Evolutionary conservation across 148 eudicot species (phyloP).

Genomic region (Nepenthes gracilis): DNA sequence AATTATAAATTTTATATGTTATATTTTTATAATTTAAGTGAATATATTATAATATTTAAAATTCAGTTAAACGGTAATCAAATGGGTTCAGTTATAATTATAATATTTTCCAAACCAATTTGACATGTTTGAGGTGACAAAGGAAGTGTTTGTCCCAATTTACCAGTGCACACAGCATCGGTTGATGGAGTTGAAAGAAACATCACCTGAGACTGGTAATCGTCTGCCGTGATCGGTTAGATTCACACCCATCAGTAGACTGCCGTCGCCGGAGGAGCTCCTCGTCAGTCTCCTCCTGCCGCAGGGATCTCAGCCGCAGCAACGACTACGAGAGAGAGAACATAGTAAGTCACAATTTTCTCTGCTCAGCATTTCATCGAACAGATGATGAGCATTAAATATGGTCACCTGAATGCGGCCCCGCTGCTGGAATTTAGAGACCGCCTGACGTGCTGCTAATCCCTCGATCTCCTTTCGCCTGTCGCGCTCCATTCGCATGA

Average conservation of each 20-base stretch:
- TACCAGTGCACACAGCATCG: too few species aligned
- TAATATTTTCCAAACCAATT: too few species aligned
- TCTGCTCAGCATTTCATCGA: neutral
- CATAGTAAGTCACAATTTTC: neutral
- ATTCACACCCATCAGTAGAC: constrained; percentile 1
- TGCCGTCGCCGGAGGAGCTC: constrained; percentile 5
- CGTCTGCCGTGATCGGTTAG: constrained; percentile 5
- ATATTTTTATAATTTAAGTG: too few species aligned
- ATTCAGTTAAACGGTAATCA: too few species aligned
- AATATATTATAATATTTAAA: too few species aligned
- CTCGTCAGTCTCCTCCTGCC: constrained; percentile 17
- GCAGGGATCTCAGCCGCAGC: constrained; percentile 37
- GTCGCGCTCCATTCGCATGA: constrained; percentile 34
- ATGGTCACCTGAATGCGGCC: constrained; percentile 65
- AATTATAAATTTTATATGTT: too few species aligned
- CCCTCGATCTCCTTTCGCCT: constrained; percentile 42
- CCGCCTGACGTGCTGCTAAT: constrained; percentile 26
- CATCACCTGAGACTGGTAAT: constrained; percentile 26
- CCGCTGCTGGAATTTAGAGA: constrained; percentile 50
- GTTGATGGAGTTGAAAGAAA: neutral
- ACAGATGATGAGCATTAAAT: neutral
- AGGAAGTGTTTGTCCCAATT: too few species aligned
- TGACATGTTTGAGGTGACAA: too few species aligned
- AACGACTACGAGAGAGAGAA: constrained; percentile 24
- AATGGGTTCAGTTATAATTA: too few species aligned